Evolutionary conservation across 2,329 filamentous ascomycete species (phyloP).

Genomic region (Paradendryphiella salina): DNA sequence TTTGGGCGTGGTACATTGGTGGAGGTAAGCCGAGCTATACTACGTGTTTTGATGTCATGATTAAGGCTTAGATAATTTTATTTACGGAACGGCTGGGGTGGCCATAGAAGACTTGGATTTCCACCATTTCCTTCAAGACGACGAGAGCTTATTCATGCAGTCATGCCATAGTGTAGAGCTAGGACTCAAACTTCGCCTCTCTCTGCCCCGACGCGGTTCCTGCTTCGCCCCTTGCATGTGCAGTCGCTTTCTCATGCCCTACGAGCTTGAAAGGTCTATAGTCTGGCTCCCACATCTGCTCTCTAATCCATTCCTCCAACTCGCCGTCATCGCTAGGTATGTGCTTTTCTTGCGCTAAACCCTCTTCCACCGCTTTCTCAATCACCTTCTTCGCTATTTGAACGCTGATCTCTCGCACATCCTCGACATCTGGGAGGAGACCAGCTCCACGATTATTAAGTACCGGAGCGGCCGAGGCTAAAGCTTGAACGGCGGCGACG

Average conservation of each 20-base stretch:
- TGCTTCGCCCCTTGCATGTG: slow-evolving; percentile 63
- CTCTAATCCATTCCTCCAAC: slow-evolving; percentile 70
- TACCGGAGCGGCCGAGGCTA: slow-evolving; percentile 72
- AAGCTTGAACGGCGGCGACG: slow-evolving; percentile 74
- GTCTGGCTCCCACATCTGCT: slow-evolving; percentile 78
- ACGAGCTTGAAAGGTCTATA: slow-evolving; percentile 68
- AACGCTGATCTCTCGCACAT: slow-evolving; percentile 75
- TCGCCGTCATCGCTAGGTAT: slow-evolving; percentile 64
- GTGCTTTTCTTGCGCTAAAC: slow-evolving; percentile 63
- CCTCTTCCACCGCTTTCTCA: slow-evolving; percentile 69
- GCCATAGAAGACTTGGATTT: too few relatives aligned
- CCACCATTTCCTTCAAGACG: too few relatives aligned
- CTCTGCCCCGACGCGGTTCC: slow-evolving; percentile 45
- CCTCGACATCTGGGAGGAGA: slow-evolving; percentile 73
- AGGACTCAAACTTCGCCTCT: slow-evolving; percentile 18
- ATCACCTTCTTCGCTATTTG: slow-evolving; percentile 77
- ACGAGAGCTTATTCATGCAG: too few relatives aligned
- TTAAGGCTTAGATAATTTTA: not conserved
- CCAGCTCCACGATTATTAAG: slow-evolving; percentile 64
- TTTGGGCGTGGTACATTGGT: slow-evolving; percentile 32
- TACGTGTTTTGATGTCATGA: slow-evolving; percentile 35
- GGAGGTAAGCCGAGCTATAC: slow-evolving; percentile 20
- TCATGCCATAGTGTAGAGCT: not conserved
- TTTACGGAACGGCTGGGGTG: too few relatives aligned
- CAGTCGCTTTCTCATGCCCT: slow-evolving; percentile 54